Conservation (phyloP, 2,329 filamentous ascomycete genomes). For the Achaetomium macrosporum region DNA sequence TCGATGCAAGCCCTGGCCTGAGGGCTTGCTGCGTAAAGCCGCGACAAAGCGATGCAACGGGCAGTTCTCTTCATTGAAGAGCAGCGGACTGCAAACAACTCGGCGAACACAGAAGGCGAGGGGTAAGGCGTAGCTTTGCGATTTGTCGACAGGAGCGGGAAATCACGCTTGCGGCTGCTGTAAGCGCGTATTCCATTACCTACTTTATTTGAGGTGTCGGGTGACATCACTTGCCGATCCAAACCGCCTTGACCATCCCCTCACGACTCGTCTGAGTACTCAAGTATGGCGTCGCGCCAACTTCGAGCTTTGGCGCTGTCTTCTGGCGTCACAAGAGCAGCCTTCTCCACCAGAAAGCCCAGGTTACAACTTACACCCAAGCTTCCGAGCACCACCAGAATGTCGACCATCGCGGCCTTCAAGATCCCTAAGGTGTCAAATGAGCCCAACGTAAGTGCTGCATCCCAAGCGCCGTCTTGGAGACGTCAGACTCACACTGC, state of each 20-base stretch:
- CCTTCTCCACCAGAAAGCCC: conserved; percentile 14
- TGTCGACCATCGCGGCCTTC: conserved; percentile 70
- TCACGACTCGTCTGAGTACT: background rate
- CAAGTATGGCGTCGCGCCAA: conserved; percentile 21
- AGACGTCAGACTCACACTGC: conserved; percentile 1
- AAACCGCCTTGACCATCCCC: conserved; percentile 7
- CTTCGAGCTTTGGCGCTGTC: conserved; percentile 17
- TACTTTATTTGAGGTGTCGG: no score
- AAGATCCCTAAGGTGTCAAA: conserved; percentile 82
- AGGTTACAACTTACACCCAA: conserved; percentile 14
- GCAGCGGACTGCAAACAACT: background rate
- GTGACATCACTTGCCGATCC: conserved; percentile 12
- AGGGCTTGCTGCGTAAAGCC: conserved; percentile 22
- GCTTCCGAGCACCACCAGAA: conserved; percentile 20
- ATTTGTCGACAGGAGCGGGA: no score
- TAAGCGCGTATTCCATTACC: background rate
- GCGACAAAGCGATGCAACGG: conserved; percentile 26
- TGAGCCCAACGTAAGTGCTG: conserved; percentile 79
- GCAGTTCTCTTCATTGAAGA: conserved; percentile 4
- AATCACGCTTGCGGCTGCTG: conserved; percentile 4
- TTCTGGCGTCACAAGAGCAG: conserved; percentile 17
- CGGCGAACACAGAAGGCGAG: conserved; percentile 8
- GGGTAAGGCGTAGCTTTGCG: background rate
- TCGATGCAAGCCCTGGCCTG: conserved; percentile 12
- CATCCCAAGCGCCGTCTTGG: background rate